Percentiles rank a stretch among this genome's conserved stretches.
Evolutionary conservation across 116 monocot species (phyloP).

Genomic region (Zostera marina): DNA sequence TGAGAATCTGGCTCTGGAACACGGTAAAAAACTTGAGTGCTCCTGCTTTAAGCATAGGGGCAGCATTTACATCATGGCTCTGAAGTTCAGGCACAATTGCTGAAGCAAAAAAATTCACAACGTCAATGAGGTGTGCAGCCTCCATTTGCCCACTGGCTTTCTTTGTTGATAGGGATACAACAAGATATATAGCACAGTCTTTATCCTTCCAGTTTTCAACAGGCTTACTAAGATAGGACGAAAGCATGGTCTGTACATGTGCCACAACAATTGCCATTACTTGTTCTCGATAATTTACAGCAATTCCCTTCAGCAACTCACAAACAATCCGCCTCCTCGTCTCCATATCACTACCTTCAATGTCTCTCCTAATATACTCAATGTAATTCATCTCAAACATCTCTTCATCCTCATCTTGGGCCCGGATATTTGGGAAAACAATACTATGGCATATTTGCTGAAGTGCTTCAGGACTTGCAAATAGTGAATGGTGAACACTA

Average conservation of each 20-base stretch:
- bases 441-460: conserved; percentile 70
- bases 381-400: conserved; percentile 75
- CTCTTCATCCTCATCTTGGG: conserved; percentile 83
- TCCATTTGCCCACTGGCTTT: conserved; percentile 21
- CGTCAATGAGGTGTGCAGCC: conserved; percentile 40
- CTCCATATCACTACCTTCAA: conserved; percentile 89
- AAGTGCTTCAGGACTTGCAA: conserved; percentile 43
- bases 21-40: conserved; percentile 75
- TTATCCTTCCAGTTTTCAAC: conserved; percentile 86
- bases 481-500: conserved; percentile 79
- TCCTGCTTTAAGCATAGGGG: conserved; percentile 72
- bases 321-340: conserved; percentile 75
- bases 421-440: conserved; percentile 66
- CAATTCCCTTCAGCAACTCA: conserved; percentile 71
- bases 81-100: conserved; percentile 82
- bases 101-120: conserved; percentile 59
- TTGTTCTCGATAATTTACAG: conserved; percentile 62
- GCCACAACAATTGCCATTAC: conserved; percentile 49
- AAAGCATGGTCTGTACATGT: conserved; percentile 71
- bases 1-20: conserved; percentile 70
- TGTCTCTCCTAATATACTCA: conserved; percentile 79
- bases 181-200: conserved; percentile 82
- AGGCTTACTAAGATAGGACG: conserved; percentile 41
- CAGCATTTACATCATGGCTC: conserved; percentile 31
- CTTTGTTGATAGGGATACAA: conserved; percentile 52